Evolutionary conservation across 2,329 filamentous ascomycete species (phyloP).

Genomic region (Ceratocystis eucalypticola): DNA sequence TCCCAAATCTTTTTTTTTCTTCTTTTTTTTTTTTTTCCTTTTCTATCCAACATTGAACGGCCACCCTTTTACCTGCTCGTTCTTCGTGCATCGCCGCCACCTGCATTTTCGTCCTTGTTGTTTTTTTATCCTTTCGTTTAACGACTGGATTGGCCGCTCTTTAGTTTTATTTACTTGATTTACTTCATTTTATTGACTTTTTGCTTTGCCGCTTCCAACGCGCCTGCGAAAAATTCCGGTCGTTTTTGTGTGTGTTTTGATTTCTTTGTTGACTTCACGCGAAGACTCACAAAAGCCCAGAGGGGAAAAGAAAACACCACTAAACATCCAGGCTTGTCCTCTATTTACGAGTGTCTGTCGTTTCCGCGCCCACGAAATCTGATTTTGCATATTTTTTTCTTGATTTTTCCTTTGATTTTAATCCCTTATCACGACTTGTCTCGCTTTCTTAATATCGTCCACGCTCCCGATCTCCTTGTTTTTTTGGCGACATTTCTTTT

Average conservation of each 20-base stretch:
- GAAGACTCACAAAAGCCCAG: not conserved
- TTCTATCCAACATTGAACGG: not conserved
- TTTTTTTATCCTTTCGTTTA: conserved; percentile 7
- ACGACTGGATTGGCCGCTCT: conserved; percentile 7
- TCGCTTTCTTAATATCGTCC: conserved; percentile 4
- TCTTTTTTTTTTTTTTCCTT: not conserved
- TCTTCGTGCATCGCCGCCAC: conserved; percentile 9
- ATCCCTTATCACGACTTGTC: conserved; percentile 1
- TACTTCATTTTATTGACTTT: not conserved
- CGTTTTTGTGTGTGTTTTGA: not conserved
- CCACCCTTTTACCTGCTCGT: not conserved
- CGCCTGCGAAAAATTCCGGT: not conserved
- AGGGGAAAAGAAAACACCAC: too few relatives aligned
- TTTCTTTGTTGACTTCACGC: conserved; percentile 5
- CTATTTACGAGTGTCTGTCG: not conserved
- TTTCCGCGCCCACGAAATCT: not conserved
- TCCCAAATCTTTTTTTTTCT: not conserved
- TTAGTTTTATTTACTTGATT: conserved; percentile 1
- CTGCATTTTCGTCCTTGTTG: conserved; percentile 9
- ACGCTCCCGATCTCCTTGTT: not conserved
- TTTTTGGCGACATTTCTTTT: not conserved
- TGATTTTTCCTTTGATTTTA: not conserved
- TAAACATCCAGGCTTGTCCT: not conserved
- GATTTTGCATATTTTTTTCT: not conserved
- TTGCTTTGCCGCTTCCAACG: conserved; percentile 6